Percentiles rank a stretch among this genome's conserved stretches.
Evolutionary conservation across 768 basidiomycete genomes (phyloP).

Genomic region (Pholiota conissans): DNA sequence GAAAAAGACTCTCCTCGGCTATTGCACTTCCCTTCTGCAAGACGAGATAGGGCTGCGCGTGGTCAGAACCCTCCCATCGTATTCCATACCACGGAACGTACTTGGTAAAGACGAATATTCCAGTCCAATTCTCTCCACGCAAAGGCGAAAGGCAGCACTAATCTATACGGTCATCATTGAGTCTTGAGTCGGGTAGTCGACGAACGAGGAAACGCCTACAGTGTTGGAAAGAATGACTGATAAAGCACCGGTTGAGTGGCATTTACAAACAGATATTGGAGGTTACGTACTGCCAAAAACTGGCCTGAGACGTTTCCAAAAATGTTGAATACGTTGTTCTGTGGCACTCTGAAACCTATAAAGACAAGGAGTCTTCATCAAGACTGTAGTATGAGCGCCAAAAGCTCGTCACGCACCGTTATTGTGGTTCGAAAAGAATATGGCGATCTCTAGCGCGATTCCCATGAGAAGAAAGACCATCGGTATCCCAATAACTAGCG

Average conservation of each 20-base stretch:
- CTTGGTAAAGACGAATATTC: slow-evolving; percentile 59
- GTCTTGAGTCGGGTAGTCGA: too few relatives aligned
- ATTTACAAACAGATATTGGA: too few relatives aligned
- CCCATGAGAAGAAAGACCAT: slow-evolving; percentile 46
- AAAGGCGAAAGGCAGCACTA: slow-evolving; percentile 49
- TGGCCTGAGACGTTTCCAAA: slow-evolving; percentile 49
- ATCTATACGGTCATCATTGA: too few relatives aligned
- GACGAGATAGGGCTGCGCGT: slow-evolving; percentile 57
- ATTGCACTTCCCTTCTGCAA: slow-evolving; percentile 51
- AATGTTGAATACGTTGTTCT: slow-evolving; percentile 50
- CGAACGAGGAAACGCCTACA: too few relatives aligned
- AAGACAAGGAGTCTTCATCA: slow-evolving; percentile 1
- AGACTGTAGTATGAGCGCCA: not conserved
- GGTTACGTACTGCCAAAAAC: slow-evolving; percentile 39
- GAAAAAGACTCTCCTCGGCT: slow-evolving; percentile 60
- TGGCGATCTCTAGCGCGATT: slow-evolving; percentile 46
- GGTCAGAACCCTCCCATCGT: too few relatives aligned
- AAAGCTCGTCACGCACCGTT: slow-evolving; percentile 35
- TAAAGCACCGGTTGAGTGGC: not conserved
- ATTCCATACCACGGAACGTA: too few relatives aligned
- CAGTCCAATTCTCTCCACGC: slow-evolving; percentile 55
- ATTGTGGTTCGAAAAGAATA: slow-evolving; percentile 38
- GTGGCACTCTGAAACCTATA: slow-evolving; percentile 55
- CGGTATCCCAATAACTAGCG: slow-evolving; percentile 37
- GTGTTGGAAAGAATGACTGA: slow-evolving; percentile 61